phyloP scores from a whole-genome alignment of 176 grass and related monocot species.

The Musa beccarii region DNA sequence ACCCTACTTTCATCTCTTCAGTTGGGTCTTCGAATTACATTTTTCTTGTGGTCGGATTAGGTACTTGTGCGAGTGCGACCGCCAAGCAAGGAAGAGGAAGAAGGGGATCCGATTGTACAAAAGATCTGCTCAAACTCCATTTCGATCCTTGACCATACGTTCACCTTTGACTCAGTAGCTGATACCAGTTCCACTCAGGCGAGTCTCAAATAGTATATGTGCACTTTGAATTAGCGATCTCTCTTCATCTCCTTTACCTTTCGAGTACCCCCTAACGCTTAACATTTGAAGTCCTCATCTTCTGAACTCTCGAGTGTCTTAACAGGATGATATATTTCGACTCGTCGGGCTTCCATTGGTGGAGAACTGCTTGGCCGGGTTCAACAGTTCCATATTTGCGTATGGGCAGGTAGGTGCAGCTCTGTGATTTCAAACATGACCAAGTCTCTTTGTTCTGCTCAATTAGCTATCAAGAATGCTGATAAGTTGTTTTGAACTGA shows the following conservation, averaged over 20 bases:
- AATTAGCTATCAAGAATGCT: not conserved
- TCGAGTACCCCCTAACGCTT: not conserved
- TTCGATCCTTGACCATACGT: constrained; percentile 20
- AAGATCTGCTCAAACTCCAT: constrained; percentile 15
- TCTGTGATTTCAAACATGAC: not conserved
- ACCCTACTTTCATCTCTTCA: not conserved
- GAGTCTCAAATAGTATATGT: not conserved
- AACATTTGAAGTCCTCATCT: not conserved
- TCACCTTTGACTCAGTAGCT: constrained; percentile 28
- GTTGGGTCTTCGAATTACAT: not conserved
- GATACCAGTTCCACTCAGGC: constrained; percentile 19
- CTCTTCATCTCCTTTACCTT: constrained; percentile 5
- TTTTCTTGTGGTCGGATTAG: constrained; percentile 2
- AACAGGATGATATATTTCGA: constrained; percentile 73
- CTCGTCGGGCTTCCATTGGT: constrained; percentile 80
- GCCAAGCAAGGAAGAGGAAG: constrained; percentile 17
- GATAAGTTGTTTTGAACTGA: not conserved
- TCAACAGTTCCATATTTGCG: constrained; percentile 99
- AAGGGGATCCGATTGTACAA: constrained; percentile 10
- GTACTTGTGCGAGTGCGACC: constrained; percentile 26
- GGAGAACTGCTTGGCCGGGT: constrained; percentile 88
- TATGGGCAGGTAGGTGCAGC: constrained; percentile 70
- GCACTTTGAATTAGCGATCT: not conserved
- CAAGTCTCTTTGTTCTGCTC: constrained; percentile 2
- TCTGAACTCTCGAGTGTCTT: constrained; percentile 4